A percentile compares a stretch with the other conserved stretches of the same genome.
Evolutionary conservation across 2,329 filamentous ascomycete species (phyloP).

Genomic region (Colletotrichum zoysiae): DNA sequence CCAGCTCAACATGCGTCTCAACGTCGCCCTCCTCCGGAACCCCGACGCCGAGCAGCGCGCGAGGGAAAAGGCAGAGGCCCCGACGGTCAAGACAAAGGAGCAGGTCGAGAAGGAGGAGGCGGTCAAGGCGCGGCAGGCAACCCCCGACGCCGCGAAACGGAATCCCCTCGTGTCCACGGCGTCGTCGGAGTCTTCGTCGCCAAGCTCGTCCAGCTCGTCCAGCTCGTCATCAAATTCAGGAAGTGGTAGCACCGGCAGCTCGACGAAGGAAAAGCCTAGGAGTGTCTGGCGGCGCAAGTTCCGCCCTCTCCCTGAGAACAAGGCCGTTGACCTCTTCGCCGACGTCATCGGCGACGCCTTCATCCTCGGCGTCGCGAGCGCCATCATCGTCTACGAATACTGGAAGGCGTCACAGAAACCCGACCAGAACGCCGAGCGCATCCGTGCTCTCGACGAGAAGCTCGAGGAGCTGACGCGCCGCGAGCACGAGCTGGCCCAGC

Average conservation of each 20-base stretch:
- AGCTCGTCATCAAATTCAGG: background rate
- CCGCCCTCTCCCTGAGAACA: conserved; percentile 71
- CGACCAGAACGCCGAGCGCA: conserved; percentile 66
- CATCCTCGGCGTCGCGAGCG: conserved; percentile 70
- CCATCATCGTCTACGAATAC: conserved; percentile 72
- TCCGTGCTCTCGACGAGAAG: conserved; percentile 62
- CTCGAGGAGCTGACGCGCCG: conserved; percentile 63
- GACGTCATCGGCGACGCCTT: conserved; percentile 75
- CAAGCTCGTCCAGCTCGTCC: conserved; percentile 1
- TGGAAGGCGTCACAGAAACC: conserved; percentile 71
- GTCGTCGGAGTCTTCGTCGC: background rate
- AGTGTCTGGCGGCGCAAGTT: conserved; percentile 75
- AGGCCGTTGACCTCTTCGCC: conserved; percentile 76
- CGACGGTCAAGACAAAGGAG: conserved; percentile 75
- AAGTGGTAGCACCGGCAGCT: conserved; percentile 1
- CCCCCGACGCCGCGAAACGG: conserved; percentile 11
- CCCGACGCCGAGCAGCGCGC: conserved; percentile 68
- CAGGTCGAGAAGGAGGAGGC: conserved; percentile 68
- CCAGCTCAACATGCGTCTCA: conserved; percentile 75
- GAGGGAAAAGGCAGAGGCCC: conserved; percentile 72
- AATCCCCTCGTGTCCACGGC: conserved; percentile 4
- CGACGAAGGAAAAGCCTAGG: conserved; percentile 45
- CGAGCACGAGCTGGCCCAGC: conserved; percentile 62
- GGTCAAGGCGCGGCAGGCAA: conserved; percentile 54
- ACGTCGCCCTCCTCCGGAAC: conserved; percentile 70